Base-by-base conservation (phyloP, 176 grass and related monocot genomes). In the Miscanthus lutarioriparius region DNA sequence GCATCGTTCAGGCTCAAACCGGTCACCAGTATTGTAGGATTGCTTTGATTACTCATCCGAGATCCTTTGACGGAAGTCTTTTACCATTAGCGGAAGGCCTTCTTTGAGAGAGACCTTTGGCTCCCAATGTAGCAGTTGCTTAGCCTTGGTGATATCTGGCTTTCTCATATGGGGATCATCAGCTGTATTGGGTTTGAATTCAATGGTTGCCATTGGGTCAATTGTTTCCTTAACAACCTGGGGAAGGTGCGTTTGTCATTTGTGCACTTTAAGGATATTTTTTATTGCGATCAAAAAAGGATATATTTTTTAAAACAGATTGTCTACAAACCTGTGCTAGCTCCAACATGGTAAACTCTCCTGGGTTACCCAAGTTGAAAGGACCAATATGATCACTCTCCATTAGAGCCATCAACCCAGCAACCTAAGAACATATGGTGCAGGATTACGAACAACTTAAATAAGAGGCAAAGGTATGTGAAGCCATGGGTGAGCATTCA, bases 281-380 rank as follows among this genome's bases (percentile, higher is more conserved):
- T 39, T 39, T 39, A 39, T 39, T 39, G 38, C 38, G 4, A 6
- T 39, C 38, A 8, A 39, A 39, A 39, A 39, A 39, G 38, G 7
- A 8, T 8, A 17, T 49, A 0, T 17, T 1, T 49, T 49, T 61
- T 19, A 61, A 87, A 51, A 58, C 9, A 35, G 17, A 20, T 12
- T 44, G 19, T 49, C 7, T 17, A 85, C 49, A 97, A 33, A 94
- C 95, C 86, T 94, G 77, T 76, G 95, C 95, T 80, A 97, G 87
- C 77, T 97, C 92, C 83, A 92, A 78, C 95, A 97, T 97, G 74
- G 92, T 97, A 79, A 97, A 97, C 40, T 97, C 95, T 81, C 95
- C 95, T 86, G 95, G 95, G 74, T 97, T 97, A 64, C 92, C 95
- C 72, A 97, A 65, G 59, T 97, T 97, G 81, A 94, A 94, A 47